Base-by-base conservation (phyloP, 1,284 basidiomycete genomes). In the Ganoderma meredithae region DNA sequence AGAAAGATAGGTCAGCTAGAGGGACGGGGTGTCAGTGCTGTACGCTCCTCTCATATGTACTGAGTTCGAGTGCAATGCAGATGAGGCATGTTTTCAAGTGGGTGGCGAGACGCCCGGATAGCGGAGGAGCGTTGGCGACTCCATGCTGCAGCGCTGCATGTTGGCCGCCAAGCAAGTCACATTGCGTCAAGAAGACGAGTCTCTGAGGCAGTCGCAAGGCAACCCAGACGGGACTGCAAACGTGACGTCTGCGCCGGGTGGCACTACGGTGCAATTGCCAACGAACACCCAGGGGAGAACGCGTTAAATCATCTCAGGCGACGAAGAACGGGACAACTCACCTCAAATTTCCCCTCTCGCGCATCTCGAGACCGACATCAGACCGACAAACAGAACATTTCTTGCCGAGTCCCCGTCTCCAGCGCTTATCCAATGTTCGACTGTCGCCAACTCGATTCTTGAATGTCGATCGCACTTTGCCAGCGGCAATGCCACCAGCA, bases 41-140 rank as follows among this genome's bases (percentile, higher is more conserved):
- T 40, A 36, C 58, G 27, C 39, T 17, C 52, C 19, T 22, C 40
- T 39, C 44, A 64, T 67, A 61, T 61, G 66, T 65, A 68, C 68
- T 31, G 55, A 62, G 22, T 60, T 63, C 69, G 69, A 70, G 22
- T 60, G 65, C 69, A 72, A 70, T 65, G 71, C 71, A 63, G 63
- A 27, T 70, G 65, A 62, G 66, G 68, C 71, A 69, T 70, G 65
- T 60, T 41, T 33, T 68, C 66, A 60, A 63, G 65, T 63, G 13
- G 33, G 8, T 41, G 8, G 22, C n/a, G 9, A 41, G 49, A 33
- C 59, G 58, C 61, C 25, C 49, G 13, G 27, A 39, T 25, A 60
- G 58, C 39, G 39, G 39, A n/a, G 58, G 19, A 39, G 55, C 33
- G 55, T 39, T 40, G 31, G 33, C 43, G 22, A 52, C 56, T 25